Evolutionary conservation across 2,329 filamentous ascomycete genomes (phyloP).

Genomic region (Botrytis fragariae): DNA sequence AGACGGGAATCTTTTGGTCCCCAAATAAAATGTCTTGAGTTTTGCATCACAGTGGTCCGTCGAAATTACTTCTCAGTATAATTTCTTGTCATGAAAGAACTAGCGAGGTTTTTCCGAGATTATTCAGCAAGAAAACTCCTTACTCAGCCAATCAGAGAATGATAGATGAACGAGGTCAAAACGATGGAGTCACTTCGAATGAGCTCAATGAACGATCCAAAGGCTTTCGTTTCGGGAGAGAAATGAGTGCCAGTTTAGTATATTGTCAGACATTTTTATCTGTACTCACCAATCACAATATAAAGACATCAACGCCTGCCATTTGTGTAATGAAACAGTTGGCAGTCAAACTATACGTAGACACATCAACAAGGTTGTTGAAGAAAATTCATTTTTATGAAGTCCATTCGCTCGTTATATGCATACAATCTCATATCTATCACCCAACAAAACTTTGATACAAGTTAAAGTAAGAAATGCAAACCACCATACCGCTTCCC

Average conservation of each 20-base stretch:
- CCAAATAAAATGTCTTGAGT: not conserved
- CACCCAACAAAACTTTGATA: slow-evolving; percentile 26
- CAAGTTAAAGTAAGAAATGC: slow-evolving; percentile 30
- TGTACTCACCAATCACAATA: not conserved
- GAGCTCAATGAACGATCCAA: not conserved
- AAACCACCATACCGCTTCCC: slow-evolving; percentile 19
- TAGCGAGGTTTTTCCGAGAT: not conserved
- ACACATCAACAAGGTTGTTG: not conserved
- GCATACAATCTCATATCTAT: slow-evolving; percentile 34
- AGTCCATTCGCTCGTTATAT: slow-evolving; percentile 25
- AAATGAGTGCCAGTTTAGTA: not conserved
- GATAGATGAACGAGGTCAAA: not conserved
- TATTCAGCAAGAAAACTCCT: not conserved
- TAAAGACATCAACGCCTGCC: no score
- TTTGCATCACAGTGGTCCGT: not conserved
- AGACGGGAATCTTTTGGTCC: not conserved
- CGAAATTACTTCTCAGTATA: not conserved
- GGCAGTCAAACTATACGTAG: not conserved
- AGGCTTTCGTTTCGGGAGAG: not conserved
- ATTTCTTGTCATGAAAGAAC: not conserved
- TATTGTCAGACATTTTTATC: no score
- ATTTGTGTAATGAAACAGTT: not conserved
- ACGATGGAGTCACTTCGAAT: not conserved
- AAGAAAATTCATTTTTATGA: not conserved
- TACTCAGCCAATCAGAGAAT: not conserved